Conservation (phyloP, 345 rosid genomes). For the Eutrema yunnanense region DNA sequence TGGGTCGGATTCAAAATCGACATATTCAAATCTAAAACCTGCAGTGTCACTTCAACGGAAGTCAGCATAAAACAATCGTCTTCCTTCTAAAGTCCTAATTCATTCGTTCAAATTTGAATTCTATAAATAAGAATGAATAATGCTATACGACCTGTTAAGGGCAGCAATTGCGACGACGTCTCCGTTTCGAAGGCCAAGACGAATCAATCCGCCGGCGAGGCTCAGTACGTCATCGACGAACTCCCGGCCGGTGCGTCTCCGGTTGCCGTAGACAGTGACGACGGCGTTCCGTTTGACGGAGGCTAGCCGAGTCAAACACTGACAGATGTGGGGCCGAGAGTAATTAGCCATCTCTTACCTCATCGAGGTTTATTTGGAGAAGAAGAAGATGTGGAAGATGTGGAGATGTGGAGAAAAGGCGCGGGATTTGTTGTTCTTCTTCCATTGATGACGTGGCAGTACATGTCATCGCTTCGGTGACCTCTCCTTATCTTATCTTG, state of each 20-base stretch:
- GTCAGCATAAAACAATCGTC: not conserved
- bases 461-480: not conserved
- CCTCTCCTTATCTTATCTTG: conserved; percentile 25
- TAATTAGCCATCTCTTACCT: conserved; percentile 29
- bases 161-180: conserved; percentile 68
- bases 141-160: conserved; percentile 50
- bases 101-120: not conserved
- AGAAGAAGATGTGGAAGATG: not conserved
- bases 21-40: not conserved
- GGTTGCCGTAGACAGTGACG: conserved; percentile 39
- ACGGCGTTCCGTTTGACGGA: conserved; percentile 37
- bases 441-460: conserved; percentile 19
- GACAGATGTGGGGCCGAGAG: conserved; percentile 67
- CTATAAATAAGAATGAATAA: not conserved
- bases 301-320: conserved; percentile 56
- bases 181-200: conserved; percentile 48
- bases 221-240: conserved; percentile 43
- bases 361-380: not conserved
- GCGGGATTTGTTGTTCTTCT: conserved; percentile 16
- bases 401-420: not conserved
- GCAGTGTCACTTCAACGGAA: not conserved
- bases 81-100: not conserved
- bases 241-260: conserved; percentile 48
- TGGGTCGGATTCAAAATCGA: not conserved
- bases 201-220: conserved; percentile 44